phyloP scores from a whole-genome alignment of 257 asterid species.

The Fraxinus quadrangulata region DNA sequence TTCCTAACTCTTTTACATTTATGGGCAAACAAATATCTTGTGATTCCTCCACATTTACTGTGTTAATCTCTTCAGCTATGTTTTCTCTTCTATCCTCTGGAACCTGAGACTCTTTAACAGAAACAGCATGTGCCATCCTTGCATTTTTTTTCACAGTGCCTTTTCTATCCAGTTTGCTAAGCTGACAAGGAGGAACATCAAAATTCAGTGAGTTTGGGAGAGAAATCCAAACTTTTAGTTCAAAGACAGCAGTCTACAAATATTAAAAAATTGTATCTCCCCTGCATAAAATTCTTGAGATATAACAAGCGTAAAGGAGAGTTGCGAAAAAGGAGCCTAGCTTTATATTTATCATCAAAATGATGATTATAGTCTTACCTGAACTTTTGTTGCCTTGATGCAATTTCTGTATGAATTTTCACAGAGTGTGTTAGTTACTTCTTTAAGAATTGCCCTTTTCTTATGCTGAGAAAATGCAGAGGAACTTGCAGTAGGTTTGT shows the following conservation, averaged over 20 bases:
- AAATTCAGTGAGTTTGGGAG: slow-evolving; percentile 12
- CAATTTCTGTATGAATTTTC: slow-evolving; percentile 48
- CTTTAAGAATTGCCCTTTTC: slow-evolving; percentile 80
- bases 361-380: slow-evolving; percentile 40
- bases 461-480: slow-evolving; percentile 50
- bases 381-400: slow-evolving; percentile 48
- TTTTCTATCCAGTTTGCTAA: slow-evolving; percentile 43
- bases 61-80: slow-evolving; percentile 27
- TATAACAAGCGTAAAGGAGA: background rate
- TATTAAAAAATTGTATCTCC: background rate
- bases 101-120: slow-evolving; percentile 37
- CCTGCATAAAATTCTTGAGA: background rate
- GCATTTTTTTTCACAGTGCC: slow-evolving; percentile 42
- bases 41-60: slow-evolving; percentile 35
- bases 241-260: slow-evolving; percentile 10
- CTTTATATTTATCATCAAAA: background rate
- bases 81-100: slow-evolving; percentile 35
- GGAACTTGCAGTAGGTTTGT: slow-evolving; percentile 32
- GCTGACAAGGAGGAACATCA: slow-evolving; percentile 30
- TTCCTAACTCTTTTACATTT: slow-evolving; percentile 17
- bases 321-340: background rate
- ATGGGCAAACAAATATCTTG: slow-evolving; percentile 32
- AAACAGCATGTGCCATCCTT: slow-evolving; percentile 45
- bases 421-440: slow-evolving; percentile 72
- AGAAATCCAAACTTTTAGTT: background rate